Percentiles rank a stretch among this genome's conserved stretches.
Evolutionary conservation across 176 grass and related monocot species (phyloP).

Genomic region (Guadua angustifolia): DNA sequence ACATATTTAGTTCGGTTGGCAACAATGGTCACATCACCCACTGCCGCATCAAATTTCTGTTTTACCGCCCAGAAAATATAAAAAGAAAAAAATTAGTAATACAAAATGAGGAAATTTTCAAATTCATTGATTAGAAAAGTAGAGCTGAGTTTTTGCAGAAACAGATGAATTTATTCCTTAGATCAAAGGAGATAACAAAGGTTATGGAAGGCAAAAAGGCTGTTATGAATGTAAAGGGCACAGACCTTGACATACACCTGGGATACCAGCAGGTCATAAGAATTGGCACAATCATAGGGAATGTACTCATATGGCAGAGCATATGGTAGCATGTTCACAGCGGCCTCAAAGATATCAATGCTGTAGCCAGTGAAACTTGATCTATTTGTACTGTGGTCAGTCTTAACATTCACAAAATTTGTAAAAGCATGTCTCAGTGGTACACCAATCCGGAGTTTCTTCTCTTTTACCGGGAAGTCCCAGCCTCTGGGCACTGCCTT

Average conservation of each 20-base stretch:
- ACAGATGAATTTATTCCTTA: no score
- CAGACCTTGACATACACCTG: slow-evolving; percentile 54
- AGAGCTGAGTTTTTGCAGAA: no score
- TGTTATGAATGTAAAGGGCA: no score
- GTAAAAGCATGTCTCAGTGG: slow-evolving; percentile 50
- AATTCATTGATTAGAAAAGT: no score
- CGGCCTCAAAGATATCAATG: slow-evolving; percentile 67
- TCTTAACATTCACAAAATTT: slow-evolving; percentile 58
- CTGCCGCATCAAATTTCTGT: slow-evolving; percentile 63
- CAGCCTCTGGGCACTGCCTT: slow-evolving; percentile 54
- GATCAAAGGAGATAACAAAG: no score
- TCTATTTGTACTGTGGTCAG: slow-evolving; percentile 22
- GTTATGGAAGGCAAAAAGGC: no score
- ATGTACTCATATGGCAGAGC: slow-evolving; percentile 48
- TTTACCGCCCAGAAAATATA: no score
- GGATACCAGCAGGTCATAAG: slow-evolving; percentile 65
- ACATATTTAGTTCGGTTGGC: slow-evolving; percentile 43
- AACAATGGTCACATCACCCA: slow-evolving; percentile 68
- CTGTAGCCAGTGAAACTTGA: slow-evolving; percentile 52
- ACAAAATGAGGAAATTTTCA: background rate
- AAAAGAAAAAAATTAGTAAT: background rate
- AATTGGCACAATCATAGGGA: slow-evolving; percentile 34
- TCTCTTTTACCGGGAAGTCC: slow-evolving; percentile 51
- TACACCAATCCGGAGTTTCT: slow-evolving; percentile 53
- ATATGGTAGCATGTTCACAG: slow-evolving; percentile 51